These are phyloP conservation scores for Thermothelomyces thermophilus DNA, from an alignment of 2,329 filamentous ascomycete genomes.

Conservation along the genomic window DNA sequence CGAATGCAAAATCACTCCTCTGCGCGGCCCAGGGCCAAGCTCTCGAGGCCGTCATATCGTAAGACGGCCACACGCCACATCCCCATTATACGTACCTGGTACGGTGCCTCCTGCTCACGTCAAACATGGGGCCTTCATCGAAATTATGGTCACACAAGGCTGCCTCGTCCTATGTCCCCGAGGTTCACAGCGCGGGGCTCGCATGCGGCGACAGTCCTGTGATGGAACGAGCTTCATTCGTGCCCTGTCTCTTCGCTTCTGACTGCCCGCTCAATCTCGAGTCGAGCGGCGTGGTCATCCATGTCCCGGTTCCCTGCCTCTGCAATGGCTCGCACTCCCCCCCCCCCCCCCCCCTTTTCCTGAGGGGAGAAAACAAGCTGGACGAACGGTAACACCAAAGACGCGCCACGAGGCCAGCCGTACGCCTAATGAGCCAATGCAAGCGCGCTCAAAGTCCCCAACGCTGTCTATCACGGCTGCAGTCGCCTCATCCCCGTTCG, in stretches of 20 bases:
- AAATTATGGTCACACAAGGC: conserved; percentile 12
- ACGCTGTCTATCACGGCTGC: conserved; percentile 1
- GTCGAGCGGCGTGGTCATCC: no score
- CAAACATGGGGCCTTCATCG: neutral
- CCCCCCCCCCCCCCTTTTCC: no score
- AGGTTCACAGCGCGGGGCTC: neutral
- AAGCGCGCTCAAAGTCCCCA: neutral
- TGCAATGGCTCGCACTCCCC: no score
- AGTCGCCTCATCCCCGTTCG: conserved; percentile 3
- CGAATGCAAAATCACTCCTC: no score
- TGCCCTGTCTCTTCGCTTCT: neutral
- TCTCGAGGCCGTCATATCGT: no score
- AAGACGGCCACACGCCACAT: no score
- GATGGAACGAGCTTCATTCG: neutral
- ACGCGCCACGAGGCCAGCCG: conserved; percentile 7
- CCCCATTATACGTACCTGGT: no score
- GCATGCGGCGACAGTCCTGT: neutral
- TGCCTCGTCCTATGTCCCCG: neutral
- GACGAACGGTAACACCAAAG: conserved; percentile 2
- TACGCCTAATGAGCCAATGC: conserved; percentile 6
- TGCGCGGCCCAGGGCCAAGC: no score
- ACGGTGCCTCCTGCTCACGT: no score
- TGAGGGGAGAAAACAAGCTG: no score
- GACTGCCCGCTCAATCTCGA: no score
- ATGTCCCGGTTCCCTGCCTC: no score